These are phyloP conservation scores for Leccinum fibrillosum DNA, from an alignment of 768 basidiomycete species.

Conservation along the genomic window DNA sequence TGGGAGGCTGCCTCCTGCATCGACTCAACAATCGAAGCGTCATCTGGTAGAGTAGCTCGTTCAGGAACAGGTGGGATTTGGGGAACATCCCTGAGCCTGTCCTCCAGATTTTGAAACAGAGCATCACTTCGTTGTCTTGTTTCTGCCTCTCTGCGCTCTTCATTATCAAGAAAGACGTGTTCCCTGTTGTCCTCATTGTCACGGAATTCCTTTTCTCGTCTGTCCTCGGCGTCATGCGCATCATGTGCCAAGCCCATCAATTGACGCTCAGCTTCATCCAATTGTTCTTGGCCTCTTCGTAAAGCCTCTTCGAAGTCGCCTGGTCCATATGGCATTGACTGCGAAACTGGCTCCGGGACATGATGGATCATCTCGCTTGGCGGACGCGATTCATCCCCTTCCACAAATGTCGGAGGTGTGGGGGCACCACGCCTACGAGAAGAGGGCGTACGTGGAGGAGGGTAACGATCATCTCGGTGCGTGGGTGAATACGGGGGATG, in stretches of 20 bases:
- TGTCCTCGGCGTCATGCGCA: conserved; percentile 58
- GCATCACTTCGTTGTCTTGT: conserved; percentile 36
- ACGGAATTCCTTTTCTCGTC: conserved; percentile 62
- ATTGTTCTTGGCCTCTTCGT: conserved; percentile 46
- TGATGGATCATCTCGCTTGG: conserved; percentile 27
- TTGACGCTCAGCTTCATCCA: conserved; percentile 53
- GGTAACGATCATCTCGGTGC: background rate
- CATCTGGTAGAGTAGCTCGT: conserved; percentile 23
- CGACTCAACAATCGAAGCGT: conserved; percentile 33
- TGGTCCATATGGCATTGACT: conserved; percentile 19
- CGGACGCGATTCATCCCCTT: conserved; percentile 19
- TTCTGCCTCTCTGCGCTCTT: conserved; percentile 57
- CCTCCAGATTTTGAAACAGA: conserved; percentile 27
- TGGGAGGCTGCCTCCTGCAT: conserved; percentile 53
- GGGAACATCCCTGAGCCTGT: conserved; percentile 23
- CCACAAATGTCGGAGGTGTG: conserved; percentile 11
- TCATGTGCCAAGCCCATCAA: conserved; percentile 46
- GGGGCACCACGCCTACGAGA: conserved; percentile 18
- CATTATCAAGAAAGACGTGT: conserved; percentile 54
- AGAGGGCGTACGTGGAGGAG: conserved; percentile 12
- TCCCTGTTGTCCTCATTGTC: conserved; percentile 64
- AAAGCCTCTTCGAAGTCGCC: conserved; percentile 44
- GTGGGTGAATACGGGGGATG: conserved; percentile 12
- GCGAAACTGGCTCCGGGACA: conserved; percentile 22
- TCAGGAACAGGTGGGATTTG: conserved; percentile 21